These are phyloP conservation scores for Scutellaria galericulata DNA, from an alignment of 257 asterid genomes.

Conservation along the genomic window DNA sequence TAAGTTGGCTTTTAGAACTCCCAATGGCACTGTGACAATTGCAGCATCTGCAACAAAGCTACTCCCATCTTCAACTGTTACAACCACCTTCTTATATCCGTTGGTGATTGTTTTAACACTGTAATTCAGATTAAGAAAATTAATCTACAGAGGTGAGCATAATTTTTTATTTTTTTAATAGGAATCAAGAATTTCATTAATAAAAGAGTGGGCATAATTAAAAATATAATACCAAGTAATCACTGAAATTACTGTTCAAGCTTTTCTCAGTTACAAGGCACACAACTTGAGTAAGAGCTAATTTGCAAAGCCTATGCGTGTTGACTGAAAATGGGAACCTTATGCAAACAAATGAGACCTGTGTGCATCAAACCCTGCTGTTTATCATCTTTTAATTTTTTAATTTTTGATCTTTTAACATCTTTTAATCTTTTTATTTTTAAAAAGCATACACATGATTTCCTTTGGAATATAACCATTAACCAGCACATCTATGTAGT, in stretches of 20 bases:
- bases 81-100: constrained; percentile 71
- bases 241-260: neutral
- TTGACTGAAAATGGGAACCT: too few relatives aligned
- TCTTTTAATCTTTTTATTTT: neutral
- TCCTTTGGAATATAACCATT: constrained; percentile 1
- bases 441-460: constrained; percentile 6
- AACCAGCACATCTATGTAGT: constrained; percentile 13
- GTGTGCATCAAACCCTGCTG: too few relatives aligned
- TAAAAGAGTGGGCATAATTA: constrained; percentile 11
- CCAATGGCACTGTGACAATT: constrained; percentile 89
- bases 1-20: constrained; percentile 77
- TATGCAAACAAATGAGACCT: too few relatives aligned
- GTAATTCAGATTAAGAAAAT: constrained; percentile 28
- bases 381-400: neutral
- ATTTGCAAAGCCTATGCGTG: neutral
- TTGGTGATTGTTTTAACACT: constrained; percentile 75
- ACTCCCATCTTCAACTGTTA: constrained; percentile 78
- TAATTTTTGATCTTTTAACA: neutral
- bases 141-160: neutral
- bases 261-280: constrained; percentile 8
- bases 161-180: too few relatives aligned
- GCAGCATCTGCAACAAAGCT: constrained; percentile 85
- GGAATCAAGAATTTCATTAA: too few relatives aligned
- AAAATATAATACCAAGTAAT: neutral
- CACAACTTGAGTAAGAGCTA: neutral